These are phyloP conservation scores for Rossbeevera mucosa DNA, from an alignment of 768 basidiomycete genomes.

Conservation along the genomic window DNA sequence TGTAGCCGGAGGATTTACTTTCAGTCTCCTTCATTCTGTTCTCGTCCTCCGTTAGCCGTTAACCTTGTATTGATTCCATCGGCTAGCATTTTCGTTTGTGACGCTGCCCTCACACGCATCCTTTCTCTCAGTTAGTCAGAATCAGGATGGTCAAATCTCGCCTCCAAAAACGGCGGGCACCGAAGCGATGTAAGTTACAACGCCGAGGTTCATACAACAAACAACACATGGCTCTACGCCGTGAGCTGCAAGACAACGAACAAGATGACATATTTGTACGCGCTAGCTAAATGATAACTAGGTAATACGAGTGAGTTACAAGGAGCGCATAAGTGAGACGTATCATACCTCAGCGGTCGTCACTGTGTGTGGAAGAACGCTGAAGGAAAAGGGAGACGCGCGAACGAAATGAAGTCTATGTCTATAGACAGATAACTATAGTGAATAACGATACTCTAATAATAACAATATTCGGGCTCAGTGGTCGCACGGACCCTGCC, in stretches of 20 bases:
- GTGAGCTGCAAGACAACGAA: not conserved
- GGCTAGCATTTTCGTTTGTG: not conserved
- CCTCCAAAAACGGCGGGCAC: not conserved
- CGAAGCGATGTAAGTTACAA: too few relatives aligned
- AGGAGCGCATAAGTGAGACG: too few relatives aligned
- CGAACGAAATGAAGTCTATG: too few relatives aligned
- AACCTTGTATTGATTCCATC: not conserved
- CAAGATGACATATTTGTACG: not conserved
- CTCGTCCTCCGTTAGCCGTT: not conserved
- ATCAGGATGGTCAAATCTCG: not conserved
- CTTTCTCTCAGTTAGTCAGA: not conserved
- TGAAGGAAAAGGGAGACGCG: too few relatives aligned
- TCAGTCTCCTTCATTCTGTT: not conserved
- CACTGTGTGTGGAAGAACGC: too few relatives aligned
- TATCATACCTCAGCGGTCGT: too few relatives aligned
- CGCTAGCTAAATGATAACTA: too few relatives aligned
- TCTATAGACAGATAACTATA: too few relatives aligned
- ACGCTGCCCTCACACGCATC: not conserved
- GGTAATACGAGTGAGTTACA: too few relatives aligned
- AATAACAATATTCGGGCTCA: too few relatives aligned
- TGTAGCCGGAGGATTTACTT: not conserved
- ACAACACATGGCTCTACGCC: too few relatives aligned
- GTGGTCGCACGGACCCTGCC: not conserved
- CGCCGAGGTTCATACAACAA: not conserved
- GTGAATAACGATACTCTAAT: too few relatives aligned